Conservation (phyloP, 306 rosid species). For the Hippophae tibetana region DNA sequence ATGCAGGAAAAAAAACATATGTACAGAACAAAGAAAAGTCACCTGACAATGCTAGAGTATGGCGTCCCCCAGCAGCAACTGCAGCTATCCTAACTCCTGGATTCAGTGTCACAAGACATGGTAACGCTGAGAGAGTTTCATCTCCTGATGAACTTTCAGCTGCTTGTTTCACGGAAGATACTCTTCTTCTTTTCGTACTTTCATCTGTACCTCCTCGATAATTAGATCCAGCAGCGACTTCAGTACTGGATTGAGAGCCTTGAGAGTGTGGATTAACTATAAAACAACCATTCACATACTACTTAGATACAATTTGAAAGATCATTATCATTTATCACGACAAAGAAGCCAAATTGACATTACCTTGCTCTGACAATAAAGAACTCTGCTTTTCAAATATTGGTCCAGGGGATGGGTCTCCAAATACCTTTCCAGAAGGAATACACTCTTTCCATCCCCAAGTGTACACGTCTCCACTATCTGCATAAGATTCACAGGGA, state of each 20-base stretch:
- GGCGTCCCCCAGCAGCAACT: constrained; percentile 97
- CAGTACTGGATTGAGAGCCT: constrained; percentile 50
- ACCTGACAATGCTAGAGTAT: constrained; percentile 81
- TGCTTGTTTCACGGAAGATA: constrained; percentile 58
- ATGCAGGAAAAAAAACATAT: not conserved
- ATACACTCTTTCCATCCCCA: constrained; percentile 99
- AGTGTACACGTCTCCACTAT: constrained; percentile 66
- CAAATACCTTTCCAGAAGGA: constrained; percentile 82
- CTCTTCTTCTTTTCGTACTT: constrained; percentile 71
- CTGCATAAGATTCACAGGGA: constrained; percentile 28
- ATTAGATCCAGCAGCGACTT: constrained; percentile 26
- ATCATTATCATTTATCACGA: constrained; percentile 17
- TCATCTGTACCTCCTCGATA: constrained; percentile 49
- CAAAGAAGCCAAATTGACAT: constrained; percentile 14
- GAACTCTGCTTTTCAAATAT: constrained; percentile 46
- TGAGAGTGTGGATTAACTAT: constrained; percentile 62
- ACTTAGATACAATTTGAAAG: constrained; percentile 18
- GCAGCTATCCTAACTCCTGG: constrained; percentile 66
- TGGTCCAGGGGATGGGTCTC: constrained; percentile 34
- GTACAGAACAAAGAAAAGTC: constrained; percentile 13
- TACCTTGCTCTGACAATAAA: constrained; percentile 61
- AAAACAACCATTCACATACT: constrained; percentile 24
- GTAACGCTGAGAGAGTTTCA: constrained; percentile 66
- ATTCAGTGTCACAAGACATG: constrained; percentile 73
- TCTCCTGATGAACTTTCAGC: constrained; percentile 67